Conservation (phyloP, 2,329 filamentous ascomycete species). For the Fusarium sp. region DNA sequence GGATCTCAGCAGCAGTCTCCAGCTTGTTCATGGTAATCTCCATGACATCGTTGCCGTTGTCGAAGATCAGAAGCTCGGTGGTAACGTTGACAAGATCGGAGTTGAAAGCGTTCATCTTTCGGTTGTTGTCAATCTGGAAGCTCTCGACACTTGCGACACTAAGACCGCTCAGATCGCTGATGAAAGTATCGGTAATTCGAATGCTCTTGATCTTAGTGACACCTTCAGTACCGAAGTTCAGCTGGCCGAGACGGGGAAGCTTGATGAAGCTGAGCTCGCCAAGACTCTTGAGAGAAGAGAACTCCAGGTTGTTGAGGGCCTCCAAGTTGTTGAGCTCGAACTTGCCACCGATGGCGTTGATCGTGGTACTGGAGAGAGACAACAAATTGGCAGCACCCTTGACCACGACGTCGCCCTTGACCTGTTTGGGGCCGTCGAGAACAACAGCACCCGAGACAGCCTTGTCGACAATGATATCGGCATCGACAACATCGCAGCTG, state of each 20-base stretch:
- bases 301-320: conserved; percentile 73
- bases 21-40: conserved; percentile 82
- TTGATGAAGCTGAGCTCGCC: conserved; percentile 77
- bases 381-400: conserved; percentile 71
- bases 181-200: conserved; percentile 85
- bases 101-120: conserved; percentile 77
- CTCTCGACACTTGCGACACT: conserved; percentile 77
- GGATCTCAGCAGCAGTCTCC: conserved; percentile 61
- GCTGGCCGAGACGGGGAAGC: conserved; percentile 68
- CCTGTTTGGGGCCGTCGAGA: conserved; percentile 68
- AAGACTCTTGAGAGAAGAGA: conserved; percentile 73
- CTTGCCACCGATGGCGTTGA: conserved; percentile 74
- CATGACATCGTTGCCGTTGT: conserved; percentile 78
- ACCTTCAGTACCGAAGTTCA: conserved; percentile 62
- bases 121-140: conserved; percentile 93
- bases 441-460: conserved; percentile 66
- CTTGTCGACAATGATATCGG: conserved; percentile 73
- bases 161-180: conserved; percentile 82
- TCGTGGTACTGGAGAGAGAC: conserved; percentile 68
- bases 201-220: conserved; percentile 76
- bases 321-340: conserved; percentile 78
- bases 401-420: conserved; percentile 68
- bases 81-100: conserved; percentile 83
- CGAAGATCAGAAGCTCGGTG: conserved; percentile 75
- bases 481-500: conserved; percentile 76